Conservation (phyloP, 495 filamentous ascomycete species). For the Poronia punctata region DNA sequence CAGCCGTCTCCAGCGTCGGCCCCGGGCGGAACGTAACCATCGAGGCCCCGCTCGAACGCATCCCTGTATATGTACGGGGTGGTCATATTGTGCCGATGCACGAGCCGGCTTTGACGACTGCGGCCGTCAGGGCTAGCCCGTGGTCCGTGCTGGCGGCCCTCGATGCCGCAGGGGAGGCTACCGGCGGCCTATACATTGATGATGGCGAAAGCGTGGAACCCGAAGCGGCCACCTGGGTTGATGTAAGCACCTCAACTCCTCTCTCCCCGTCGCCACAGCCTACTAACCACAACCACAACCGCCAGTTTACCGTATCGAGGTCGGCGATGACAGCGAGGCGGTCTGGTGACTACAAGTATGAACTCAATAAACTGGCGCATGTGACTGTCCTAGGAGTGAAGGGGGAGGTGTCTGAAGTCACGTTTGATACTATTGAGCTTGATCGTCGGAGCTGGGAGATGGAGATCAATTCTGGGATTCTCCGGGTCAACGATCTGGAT, state of each 20-base stretch:
- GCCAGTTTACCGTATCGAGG: conserved; percentile 43
- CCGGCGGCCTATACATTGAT: conserved; percentile 69
- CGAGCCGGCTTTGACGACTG: conserved; percentile 62
- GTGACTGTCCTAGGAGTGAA: conserved; percentile 62
- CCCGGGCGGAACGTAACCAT: conserved; percentile 65
- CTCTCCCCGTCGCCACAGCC: not conserved
- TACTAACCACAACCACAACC: not conserved
- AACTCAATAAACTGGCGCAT: conserved; percentile 55
- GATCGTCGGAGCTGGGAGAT: conserved; percentile 39
- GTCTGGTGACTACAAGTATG: conserved; percentile 49
- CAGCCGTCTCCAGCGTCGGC: conserved; percentile 40
- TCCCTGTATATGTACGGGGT: conserved; percentile 69
- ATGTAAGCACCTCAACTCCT: conserved; percentile 29
- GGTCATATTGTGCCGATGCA: conserved; percentile 64
- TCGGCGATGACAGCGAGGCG: conserved; percentile 40
- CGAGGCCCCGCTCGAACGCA: conserved; percentile 67
- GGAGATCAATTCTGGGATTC: conserved; percentile 36
- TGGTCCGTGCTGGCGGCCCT: conserved; percentile 66
- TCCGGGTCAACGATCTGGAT: conserved; percentile 46
- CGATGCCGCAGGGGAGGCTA: conserved; percentile 48
- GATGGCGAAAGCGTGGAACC: conserved; percentile 70
- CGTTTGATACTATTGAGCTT: conserved; percentile 43
- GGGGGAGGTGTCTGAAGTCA: conserved; percentile 35
- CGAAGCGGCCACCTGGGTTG: conserved; percentile 48
- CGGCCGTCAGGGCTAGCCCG: conserved; percentile 55